Evolutionary conservation across 2,329 filamentous ascomycete genomes (phyloP).

Genomic region (Colletotrichum eremochloae): DNA sequence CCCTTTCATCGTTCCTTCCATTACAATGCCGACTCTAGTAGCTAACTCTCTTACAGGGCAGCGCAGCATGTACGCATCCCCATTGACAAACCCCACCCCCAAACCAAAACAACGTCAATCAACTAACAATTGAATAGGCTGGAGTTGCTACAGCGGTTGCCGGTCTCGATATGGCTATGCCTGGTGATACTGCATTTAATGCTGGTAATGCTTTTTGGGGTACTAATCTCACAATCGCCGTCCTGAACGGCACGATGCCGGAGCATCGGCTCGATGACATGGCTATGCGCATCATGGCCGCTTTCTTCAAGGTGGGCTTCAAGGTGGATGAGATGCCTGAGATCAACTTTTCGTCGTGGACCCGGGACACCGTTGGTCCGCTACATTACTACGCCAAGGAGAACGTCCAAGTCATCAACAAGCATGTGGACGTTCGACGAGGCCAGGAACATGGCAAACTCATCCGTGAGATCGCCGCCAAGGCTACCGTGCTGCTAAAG

Average conservation of each 20-base stretch:
- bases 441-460: constrained; percentile 72
- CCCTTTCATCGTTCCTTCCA: too few relatives aligned
- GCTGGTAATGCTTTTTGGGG: constrained; percentile 84
- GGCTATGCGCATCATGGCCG: constrained; percentile 84
- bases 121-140: constrained; percentile 67
- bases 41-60: constrained; percentile 3
- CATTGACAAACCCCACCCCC: neutral
- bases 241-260: constrained; percentile 90
- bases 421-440: constrained; percentile 85
- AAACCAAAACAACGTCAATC: too few relatives aligned
- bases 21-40: neutral
- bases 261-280: constrained; percentile 93
- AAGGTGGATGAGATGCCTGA: constrained; percentile 60
- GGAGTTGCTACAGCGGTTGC: constrained; percentile 76
- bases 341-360: constrained; percentile 94
- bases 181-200: constrained; percentile 84
- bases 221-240: constrained; percentile 85
- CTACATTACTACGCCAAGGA: constrained; percentile 73
- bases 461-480: constrained; percentile 82
- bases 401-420: constrained; percentile 78
- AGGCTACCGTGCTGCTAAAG: constrained; percentile 91
- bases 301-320: constrained; percentile 76
- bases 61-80: constrained; percentile 9
- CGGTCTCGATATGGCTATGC: constrained; percentile 91
- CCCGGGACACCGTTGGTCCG: constrained; percentile 79